phyloP scores from a whole-genome alignment of 2,329 filamentous ascomycete species.

The Magnaporthales sp. region DNA sequence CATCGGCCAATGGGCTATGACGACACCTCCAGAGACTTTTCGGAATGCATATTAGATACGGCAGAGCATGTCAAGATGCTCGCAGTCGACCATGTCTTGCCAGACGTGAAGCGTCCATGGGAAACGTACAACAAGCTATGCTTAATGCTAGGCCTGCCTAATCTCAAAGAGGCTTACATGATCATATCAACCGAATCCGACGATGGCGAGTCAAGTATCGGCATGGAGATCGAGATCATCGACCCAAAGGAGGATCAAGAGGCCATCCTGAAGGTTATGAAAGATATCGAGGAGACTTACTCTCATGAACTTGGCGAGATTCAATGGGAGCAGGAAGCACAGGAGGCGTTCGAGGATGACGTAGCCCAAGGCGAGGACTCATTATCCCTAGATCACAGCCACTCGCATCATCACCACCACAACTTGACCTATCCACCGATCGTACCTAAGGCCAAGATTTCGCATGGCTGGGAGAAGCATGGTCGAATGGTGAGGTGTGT shows the following conservation, averaged over 20 bases:
- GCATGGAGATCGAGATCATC: conserved; percentile 18
- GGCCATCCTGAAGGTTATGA: conserved; percentile 12
- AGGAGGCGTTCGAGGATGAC: not conserved
- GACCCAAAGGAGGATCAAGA: conserved; percentile 17
- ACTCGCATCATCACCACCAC: not conserved
- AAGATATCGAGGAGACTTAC: conserved; percentile 16
- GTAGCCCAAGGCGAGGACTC: not conserved
- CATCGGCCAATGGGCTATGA: conserved; percentile 30
- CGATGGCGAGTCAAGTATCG: conserved; percentile 10
- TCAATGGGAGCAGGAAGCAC: conserved; percentile 1
- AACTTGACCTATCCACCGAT: conserved; percentile 2
- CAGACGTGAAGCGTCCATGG: conserved; percentile 36
- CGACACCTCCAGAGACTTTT: conserved; percentile 31
- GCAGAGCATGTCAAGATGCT: conserved; percentile 26
- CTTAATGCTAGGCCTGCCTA: conserved; percentile 31
- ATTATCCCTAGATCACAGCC: not conserved
- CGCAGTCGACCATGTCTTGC: conserved; percentile 36
- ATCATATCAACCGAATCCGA: conserved; percentile 17
- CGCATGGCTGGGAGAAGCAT: conserved; percentile 4
- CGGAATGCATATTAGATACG: conserved; percentile 23
- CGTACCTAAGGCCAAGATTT: conserved; percentile 4
- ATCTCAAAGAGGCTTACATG: conserved; percentile 27
- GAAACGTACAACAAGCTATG: conserved; percentile 42
- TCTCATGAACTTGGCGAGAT: conserved; percentile 12
- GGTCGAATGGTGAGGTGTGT: conserved; percentile 1